Conservation (phyloP, 2,329 filamentous ascomycete species). For the Arthrobotrys megalospora region DNA sequence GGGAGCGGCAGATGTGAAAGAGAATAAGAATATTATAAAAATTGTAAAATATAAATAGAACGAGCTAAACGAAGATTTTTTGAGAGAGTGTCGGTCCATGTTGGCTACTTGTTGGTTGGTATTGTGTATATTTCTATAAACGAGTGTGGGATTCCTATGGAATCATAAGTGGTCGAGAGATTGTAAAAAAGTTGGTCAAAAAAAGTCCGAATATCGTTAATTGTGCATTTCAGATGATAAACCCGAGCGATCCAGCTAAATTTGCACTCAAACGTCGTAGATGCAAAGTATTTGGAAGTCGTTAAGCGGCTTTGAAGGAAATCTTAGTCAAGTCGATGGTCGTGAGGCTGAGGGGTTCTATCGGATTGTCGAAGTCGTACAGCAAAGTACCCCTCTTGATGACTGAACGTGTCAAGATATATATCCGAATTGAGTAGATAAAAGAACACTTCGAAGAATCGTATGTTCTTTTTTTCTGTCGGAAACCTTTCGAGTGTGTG, state of each 20-base stretch:
- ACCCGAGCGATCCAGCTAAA: slow-evolving; percentile 27
- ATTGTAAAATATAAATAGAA: slow-evolving; percentile 50
- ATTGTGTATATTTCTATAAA: slow-evolving; percentile 50
- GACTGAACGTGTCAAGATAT: slow-evolving; percentile 33
- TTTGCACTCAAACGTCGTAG: slow-evolving; percentile 41
- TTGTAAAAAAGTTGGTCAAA: slow-evolving; percentile 35
- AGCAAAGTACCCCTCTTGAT: slow-evolving; percentile 53
- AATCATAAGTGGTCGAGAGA: slow-evolving; percentile 45
- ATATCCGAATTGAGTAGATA: slow-evolving; percentile 8
- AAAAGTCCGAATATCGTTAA: slow-evolving; percentile 53
- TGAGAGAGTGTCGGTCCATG: slow-evolving; percentile 55
- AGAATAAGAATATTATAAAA: slow-evolving; percentile 53
- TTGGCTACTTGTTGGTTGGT: slow-evolving; percentile 43
- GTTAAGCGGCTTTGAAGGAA: slow-evolving; percentile 31
- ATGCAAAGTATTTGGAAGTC: slow-evolving; percentile 45
- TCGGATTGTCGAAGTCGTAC: slow-evolving; percentile 57
- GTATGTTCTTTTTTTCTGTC: slow-evolving; percentile 29
- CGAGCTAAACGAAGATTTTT: slow-evolving; percentile 40
- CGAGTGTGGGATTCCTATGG: slow-evolving; percentile 55
- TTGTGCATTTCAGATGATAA: slow-evolving; percentile 50
- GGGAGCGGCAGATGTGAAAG: slow-evolving; percentile 49
- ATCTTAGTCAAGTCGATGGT: slow-evolving; percentile 32
- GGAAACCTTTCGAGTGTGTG: slow-evolving; percentile 11
- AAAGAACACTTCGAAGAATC: slow-evolving; percentile 4
- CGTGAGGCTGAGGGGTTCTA: slow-evolving; percentile 29